Base-by-base conservation (phyloP, 495 filamentous ascomycete genomes). In the Astrocystis sublimbata region DNA sequence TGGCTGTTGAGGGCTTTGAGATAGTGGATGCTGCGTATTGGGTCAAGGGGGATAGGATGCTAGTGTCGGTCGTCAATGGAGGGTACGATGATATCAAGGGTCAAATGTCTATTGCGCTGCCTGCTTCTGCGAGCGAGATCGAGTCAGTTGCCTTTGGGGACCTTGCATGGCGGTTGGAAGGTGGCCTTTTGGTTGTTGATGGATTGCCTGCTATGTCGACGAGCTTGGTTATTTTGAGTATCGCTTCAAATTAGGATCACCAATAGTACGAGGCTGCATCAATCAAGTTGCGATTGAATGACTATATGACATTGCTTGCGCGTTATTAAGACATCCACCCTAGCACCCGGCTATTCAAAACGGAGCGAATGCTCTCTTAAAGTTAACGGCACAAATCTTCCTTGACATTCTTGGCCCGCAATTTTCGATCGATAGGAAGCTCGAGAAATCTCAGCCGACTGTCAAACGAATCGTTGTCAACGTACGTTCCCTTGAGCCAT, bases 401-500 rank as follows among this genome's bases (percentile, higher is more conserved):
- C n/a, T n/a, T n/a, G n/a, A n/a, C n/a, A n/a, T n/a, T n/a, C n/a
- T n/a, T n/a, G n/a, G n/a, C n/a, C n/a, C n/a, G n/a, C n/a, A n/a
- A n/a, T n/a, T n/a, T n/a, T n/a, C n/a, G n/a, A n/a, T n/a, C n/a
- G n/a, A n/a, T n/a, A n/a, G n/a, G n/a, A 26, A 57, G 9, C 38
- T 33, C 21, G 15, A 62, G 50, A 26, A 43, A 31, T 1, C 19
- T 51, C n/a, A 85, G 76, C 59, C 75, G 77, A 19, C 83, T 87
- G 51, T 71, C 57, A 45, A 87, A 85, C 1, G 83, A 84, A 76
- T 96, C 90, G 4, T 82, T 75, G 51, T 92, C 86, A 9, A 97
- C 78, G 77, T 97, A 97, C 0, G 90, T 79, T 3, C 93, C 93
- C 69, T 90, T 92, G 21, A 97, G 72, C 91, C 91, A 96, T 49